Conservation (phyloP, 305 asterid species). For the Fraxinus paxiana region DNA sequence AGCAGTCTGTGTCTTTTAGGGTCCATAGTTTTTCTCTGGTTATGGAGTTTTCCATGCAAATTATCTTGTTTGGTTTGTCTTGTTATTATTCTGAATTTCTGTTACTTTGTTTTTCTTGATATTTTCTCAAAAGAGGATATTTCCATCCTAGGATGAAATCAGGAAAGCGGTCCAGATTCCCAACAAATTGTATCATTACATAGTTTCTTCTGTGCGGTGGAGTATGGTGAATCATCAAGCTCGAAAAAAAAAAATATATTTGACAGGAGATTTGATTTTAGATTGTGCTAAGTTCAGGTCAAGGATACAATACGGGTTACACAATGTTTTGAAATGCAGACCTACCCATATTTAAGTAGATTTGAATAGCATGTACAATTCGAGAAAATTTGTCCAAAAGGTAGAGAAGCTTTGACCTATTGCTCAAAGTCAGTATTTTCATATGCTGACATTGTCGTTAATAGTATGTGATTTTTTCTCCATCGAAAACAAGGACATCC, state of each 20-base stretch:
- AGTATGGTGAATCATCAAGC: background rate
- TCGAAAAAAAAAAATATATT: background rate
- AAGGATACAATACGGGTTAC: background rate
- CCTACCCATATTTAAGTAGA: background rate
- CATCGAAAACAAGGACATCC: background rate
- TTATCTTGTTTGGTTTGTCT: background rate
- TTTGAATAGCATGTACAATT: background rate
- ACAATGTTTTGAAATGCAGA: background rate
- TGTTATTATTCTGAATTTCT: background rate
- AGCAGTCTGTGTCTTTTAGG: background rate
- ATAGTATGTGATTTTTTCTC: background rate
- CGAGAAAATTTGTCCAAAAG: background rate
- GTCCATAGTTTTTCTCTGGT: background rate
- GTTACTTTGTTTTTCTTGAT: background rate
- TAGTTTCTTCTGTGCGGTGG: background rate
- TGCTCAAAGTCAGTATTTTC: background rate
- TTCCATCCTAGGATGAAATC: background rate
- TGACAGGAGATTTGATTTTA: background rate
- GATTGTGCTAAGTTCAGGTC: background rate
- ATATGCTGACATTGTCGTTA: background rate
- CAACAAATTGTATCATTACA: background rate
- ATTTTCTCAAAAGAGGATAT: background rate
- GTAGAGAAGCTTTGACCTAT: background rate
- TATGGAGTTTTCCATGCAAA: background rate
- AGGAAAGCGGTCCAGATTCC: background rate